These are phyloP conservation scores for Diplodia intermedia DNA, from an alignment of 2,329 filamentous ascomycete genomes.

Conservation along the genomic window DNA sequence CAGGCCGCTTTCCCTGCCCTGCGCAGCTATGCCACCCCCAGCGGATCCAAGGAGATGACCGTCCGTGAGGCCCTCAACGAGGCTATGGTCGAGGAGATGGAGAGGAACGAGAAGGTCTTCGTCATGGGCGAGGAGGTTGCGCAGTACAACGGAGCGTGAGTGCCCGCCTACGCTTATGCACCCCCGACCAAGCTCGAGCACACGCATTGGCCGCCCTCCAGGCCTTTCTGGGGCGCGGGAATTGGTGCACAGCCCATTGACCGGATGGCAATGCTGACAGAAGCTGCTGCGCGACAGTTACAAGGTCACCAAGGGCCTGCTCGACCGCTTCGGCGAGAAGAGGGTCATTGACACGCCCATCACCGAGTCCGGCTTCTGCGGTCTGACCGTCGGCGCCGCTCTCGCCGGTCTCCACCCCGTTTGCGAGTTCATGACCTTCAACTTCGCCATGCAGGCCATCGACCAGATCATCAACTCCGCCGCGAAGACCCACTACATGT, in stretches of 20 bases:
- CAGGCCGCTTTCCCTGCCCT: conserved; percentile 55
- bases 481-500: conserved; percentile 99
- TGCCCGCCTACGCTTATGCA: conserved; percentile 36
- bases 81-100: conserved; percentile 96
- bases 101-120: conserved; percentile 93
- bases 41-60: conserved; percentile 86
- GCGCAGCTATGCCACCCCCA: conserved; percentile 64
- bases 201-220: conserved; percentile 13
- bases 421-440: conserved; percentile 99
- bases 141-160: conserved; percentile 95
- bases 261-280: conserved; percentile 46
- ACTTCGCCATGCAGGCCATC: conserved; percentile 99
- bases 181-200: conserved; percentile 1
- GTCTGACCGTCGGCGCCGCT: conserved; percentile 92
- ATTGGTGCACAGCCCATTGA: background rate
- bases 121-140: conserved; percentile 97
- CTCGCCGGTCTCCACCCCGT: conserved; percentile 93
- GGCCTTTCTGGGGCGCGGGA: background rate
- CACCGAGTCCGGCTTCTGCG: conserved; percentile 94
- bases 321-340: conserved; percentile 97
- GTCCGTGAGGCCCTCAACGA: conserved; percentile 98
- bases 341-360: conserved; percentile 98
- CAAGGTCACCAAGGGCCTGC: conserved; percentile 97
- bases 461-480: conserved; percentile 99
- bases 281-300: conserved; percentile 62